phyloP scores from a whole-genome alignment of 2,329 filamentous ascomycete species.

The Penicillium sclerotiorum region DNA sequence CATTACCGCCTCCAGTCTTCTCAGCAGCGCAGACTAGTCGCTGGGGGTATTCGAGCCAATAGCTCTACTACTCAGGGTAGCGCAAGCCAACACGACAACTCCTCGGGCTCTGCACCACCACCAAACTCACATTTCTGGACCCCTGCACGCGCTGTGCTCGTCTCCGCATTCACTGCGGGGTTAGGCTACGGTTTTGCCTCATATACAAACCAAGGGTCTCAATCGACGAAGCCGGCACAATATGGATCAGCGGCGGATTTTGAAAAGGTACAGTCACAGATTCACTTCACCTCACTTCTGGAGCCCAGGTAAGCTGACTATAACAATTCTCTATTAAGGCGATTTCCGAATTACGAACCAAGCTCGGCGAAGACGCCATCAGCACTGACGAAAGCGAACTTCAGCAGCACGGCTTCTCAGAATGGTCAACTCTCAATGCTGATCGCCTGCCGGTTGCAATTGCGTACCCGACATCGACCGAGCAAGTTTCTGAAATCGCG shows the following conservation, averaged over 20 bases:
- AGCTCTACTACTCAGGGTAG: slow-evolving; percentile 15
- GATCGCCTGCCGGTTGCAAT: slow-evolving; percentile 65
- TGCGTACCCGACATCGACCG: slow-evolving; percentile 65
- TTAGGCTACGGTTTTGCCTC: slow-evolving; percentile 56
- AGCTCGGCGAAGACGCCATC: slow-evolving; percentile 62
- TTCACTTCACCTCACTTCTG: background rate
- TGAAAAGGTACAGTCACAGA: slow-evolving; percentile 37
- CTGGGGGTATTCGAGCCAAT: slow-evolving; percentile 19
- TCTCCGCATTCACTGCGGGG: slow-evolving; percentile 54
- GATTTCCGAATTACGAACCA: slow-evolving; percentile 55
- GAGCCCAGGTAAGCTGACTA: background rate
- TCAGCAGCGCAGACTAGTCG: slow-evolving; percentile 7
- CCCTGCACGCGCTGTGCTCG: slow-evolving; percentile 50
- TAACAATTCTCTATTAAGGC: slow-evolving; percentile 44
- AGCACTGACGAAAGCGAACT: slow-evolving; percentile 67
- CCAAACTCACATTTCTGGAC: slow-evolving; percentile 43
- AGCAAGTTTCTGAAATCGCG: slow-evolving; percentile 66
- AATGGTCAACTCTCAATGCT: slow-evolving; percentile 71
- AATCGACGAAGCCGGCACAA: slow-evolving; percentile 27
- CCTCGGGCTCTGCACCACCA: slow-evolving; percentile 18
- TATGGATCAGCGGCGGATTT: slow-evolving; percentile 45
- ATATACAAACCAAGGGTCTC: slow-evolving; percentile 34
- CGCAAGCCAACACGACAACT: slow-evolving; percentile 12
- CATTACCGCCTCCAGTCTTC: slow-evolving; percentile 24
- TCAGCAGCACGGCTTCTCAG: slow-evolving; percentile 67